Evolutionary conservation across 768 basidiomycete genomes (phyloP), one percentile per base, ranked within the genome.

Genomic region (Leucosporidium yakuticum): DNA sequence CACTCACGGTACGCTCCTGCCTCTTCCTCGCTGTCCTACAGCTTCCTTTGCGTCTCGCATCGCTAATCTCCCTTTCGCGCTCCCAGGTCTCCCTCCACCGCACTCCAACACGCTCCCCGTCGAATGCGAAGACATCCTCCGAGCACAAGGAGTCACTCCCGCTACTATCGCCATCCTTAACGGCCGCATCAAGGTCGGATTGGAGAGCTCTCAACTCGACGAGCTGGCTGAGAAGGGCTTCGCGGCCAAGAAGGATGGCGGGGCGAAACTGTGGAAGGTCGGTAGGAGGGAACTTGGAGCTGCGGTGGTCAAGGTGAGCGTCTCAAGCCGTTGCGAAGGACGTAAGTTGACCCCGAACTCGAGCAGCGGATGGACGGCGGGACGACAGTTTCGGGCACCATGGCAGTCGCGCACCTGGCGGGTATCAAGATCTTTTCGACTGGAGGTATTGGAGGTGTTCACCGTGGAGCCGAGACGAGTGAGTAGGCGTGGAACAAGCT

Each of bases 391-490:
- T 76, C 79, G 5, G 81, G 79, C 5, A 82, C 81, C 34, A 82
- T 82, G 75, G 74, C 79, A 29, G 70, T 81, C 17, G 79, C 80
- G 12, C 69, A 88, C 0, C 79, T 90, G 64, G 88, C 88, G 60
- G 92, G 92, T 23, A 96, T 98, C 75, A 93, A 90, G 83, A 86
- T 88, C 69, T 92, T 94, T 79, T 85, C 89, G 23, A 99, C 95
- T 3, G 95, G 95, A 75, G 95, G 94, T 17, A 84, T 93, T 25
- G 91, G 91, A 14, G 91, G 91, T 54, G 92, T 93, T 4, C 92
- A 89, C 77, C 82, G 88, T 1, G 86, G 86, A 14, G 89, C 85
- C 44, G 85, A 88, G 81, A 81, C 82, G 71, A 81, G 91, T 86
- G 68, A 74, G 80, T 75, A 44, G 53, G 54, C 50, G 27, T 12